Evolutionary conservation across 2,329 filamentous ascomycete species (phyloP), one percentile per base, ranked within the genome.

Genomic region (Fusarium gaditjirri): DNA sequence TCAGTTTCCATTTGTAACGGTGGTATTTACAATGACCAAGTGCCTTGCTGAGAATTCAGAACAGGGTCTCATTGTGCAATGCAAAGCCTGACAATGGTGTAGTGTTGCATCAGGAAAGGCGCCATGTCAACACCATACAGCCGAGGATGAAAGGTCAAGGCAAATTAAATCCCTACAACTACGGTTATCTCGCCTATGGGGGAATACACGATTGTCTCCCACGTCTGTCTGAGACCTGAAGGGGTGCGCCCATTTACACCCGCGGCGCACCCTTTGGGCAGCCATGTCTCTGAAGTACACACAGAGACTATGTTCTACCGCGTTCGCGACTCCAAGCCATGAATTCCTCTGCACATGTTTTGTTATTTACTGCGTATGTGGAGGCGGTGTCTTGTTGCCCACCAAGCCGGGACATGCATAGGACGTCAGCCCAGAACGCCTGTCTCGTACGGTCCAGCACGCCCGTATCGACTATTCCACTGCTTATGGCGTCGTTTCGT

Each of bases 221-320:
- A 58, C 62, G 63, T 61, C 59, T 39, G 56, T 54, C n/a, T 54
- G 62, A 68, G 55, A 65, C 61, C 56, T 52, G 25, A 46, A 41
- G 38, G 65, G 35, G 43, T 50, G 43, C 62, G n/a, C 36, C 61
- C 36, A 59, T 66, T 27, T 33, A 42, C 39, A 50, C 31, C 38
- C 33, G 33, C 17, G 54, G 49, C 41, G 41, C 41, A 38, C 53
- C 54, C 27, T 47, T 61, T 35, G 33, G 46, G 39, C n/a, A 47
- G 69, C 59, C 67, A 62, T 73, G 67, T 72, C 70, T 70, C 69
- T 67, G n/a, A 61, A 36, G 16, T 42, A 35, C 49, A 65, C 36
- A 52, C 52, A 65, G 33, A 64, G 43, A 19, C 68, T 50, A 69
- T 57, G 56, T 66, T 72, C 56, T 61, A 73, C 50, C 35, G 46